Percentiles rank a stretch among this genome's conserved stretches.
Conservation (phyloP, 1,284 basidiomycete genomes). For the Microstroma glucosiphilum region DNA sequence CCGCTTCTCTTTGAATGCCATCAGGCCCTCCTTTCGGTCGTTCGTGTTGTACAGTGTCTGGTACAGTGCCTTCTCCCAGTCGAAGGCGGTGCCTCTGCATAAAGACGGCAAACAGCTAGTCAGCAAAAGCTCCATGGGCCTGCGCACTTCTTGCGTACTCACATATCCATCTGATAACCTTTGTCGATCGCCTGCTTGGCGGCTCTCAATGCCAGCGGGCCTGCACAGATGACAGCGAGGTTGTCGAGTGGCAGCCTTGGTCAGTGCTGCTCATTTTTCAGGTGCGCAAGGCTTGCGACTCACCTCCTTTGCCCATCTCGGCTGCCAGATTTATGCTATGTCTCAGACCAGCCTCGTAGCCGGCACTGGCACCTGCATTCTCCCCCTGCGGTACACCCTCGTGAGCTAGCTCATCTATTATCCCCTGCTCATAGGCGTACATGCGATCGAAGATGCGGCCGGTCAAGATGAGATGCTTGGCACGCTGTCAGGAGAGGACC, state of each 20-base stretch:
- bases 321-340: slow-evolving; percentile 10
- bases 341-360: background rate
- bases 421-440: slow-evolving; percentile 70
- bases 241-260: slow-evolving; percentile 56
- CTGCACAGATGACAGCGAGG: slow-evolving; percentile 52
- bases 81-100: slow-evolving; percentile 59
- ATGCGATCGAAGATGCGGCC: slow-evolving; percentile 62
- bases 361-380: slow-evolving; percentile 6
- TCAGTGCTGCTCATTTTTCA: background rate
- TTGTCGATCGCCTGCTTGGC: slow-evolving; percentile 82
- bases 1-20: slow-evolving; percentile 78
- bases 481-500: slow-evolving; percentile 62
- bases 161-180: slow-evolving; percentile 71
- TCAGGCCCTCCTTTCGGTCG: slow-evolving; percentile 77
- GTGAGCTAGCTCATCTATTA: slow-evolving; percentile 66
- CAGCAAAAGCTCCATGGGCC: background rate
- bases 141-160: slow-evolving; percentile 13
- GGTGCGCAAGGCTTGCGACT: background rate
- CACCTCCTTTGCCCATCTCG: slow-evolving; percentile 1
- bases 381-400: slow-evolving; percentile 18
- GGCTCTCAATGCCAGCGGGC: slow-evolving; percentile 77
- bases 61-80: slow-evolving; percentile 80
- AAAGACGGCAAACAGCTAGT: slow-evolving; percentile 17
- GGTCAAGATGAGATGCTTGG: slow-evolving; percentile 82
- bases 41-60: slow-evolving; percentile 70